Conservation (phyloP, 805 yeast species). For the Candida sithepensis region DNA sequence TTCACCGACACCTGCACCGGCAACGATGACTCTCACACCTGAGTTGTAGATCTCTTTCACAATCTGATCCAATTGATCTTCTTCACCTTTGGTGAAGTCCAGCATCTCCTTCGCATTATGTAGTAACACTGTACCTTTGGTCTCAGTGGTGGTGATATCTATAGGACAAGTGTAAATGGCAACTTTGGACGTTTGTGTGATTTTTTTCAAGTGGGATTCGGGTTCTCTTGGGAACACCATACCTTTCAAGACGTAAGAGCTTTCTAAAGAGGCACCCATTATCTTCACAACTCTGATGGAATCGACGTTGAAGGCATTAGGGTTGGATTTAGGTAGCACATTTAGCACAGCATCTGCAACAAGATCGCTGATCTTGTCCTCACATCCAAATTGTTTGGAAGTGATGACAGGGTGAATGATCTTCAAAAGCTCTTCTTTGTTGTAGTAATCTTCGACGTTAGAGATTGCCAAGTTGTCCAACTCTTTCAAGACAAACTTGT, state of each 20-base stretch:
- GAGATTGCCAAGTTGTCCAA: conserved; percentile 65
- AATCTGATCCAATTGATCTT: conserved; percentile 81
- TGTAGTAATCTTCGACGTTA: conserved; percentile 53
- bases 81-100: conserved; percentile 95
- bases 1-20: conserved; percentile 94
- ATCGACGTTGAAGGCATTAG: conserved; percentile 79
- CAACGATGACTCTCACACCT: conserved; percentile 84
- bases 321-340: conserved; percentile 68
- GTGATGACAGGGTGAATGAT: conserved; percentile 84
- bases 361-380: conserved; percentile 68
- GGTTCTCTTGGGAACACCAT: conserved; percentile 98
- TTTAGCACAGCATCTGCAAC: conserved; percentile 82
- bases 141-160: conserved; percentile 94
- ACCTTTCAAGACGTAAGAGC: conserved; percentile 83
- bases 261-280: conserved; percentile 80
- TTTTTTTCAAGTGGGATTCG: conserved; percentile 80
- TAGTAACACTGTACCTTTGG: conserved; percentile 93
- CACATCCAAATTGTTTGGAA: conserved; percentile 90
- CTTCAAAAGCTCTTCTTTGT: conserved; percentile 56
- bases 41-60: conserved; percentile 78
- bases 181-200: conserved; percentile 66
- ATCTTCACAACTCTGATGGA: conserved; percentile 93
- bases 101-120: conserved; percentile 97
- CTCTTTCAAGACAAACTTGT: conserved; percentile 63
- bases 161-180: conserved; percentile 92